Conservation (phyloP, 352 stramenopile genomes). For the Saprolegnia parasitica region DNA sequence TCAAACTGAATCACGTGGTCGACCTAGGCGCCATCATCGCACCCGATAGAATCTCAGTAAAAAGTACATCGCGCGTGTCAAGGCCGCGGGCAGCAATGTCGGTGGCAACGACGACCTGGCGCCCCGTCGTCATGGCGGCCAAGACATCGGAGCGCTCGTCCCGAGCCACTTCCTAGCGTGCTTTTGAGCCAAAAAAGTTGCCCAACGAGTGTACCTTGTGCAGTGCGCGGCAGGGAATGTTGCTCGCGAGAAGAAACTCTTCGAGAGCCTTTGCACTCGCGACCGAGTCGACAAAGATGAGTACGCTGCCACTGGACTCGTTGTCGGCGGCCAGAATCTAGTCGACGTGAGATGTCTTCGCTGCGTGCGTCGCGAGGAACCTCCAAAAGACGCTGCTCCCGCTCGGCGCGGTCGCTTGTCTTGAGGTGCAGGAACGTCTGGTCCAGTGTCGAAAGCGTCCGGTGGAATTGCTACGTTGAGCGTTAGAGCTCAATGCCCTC, state of each 20-base stretch:
- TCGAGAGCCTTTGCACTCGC: constrained; percentile 56
- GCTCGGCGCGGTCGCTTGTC: constrained; percentile 33
- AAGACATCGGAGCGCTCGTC: constrained; percentile 47
- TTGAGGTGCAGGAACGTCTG: constrained; percentile 31
- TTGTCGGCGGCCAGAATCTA: constrained; percentile 38
- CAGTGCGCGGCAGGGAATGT: constrained; percentile 20
- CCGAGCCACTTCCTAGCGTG: constrained; percentile 60
- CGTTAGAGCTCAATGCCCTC: no score
- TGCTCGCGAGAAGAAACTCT: constrained; percentile 36
- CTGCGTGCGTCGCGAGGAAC: neutral
- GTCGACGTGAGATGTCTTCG: no score
- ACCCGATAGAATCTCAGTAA: neutral
- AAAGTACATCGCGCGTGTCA: constrained; percentile 55
- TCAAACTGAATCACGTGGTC: constrained; percentile 75
- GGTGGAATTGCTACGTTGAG: constrained; percentile 70
- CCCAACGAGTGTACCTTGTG: constrained; percentile 34
- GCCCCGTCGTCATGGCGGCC: constrained; percentile 36
- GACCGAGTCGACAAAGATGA: constrained; percentile 75
- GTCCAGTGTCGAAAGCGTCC: constrained; percentile 50
- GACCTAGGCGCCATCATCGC: constrained; percentile 19
- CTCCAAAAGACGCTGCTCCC: constrained; percentile 44
- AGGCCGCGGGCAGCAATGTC: constrained; percentile 72
- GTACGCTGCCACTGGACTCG: constrained; percentile 37
- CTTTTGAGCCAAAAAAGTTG: no score
- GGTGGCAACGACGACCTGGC: constrained; percentile 59